Base-by-base conservation (phyloP, 2,329 filamentous ascomycete species). In the Cladosporium velox region DNA sequence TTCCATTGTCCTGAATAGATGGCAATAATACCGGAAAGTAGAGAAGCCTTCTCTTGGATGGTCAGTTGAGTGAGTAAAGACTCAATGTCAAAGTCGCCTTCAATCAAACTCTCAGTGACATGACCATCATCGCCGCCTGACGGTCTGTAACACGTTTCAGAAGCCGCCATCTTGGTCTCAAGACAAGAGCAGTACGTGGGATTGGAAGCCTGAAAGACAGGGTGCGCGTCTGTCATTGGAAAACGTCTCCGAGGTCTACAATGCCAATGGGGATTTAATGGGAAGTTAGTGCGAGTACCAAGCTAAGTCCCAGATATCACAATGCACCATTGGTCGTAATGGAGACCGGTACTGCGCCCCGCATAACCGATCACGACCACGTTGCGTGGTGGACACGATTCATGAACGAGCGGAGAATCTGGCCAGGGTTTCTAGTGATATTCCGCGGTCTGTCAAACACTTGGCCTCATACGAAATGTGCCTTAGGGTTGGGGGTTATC, bases 1-100 rank as follows among this genome's bases (percentile, higher is more conserved):
- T 47, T 3, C 91, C 11, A 93, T 41, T 92, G 88, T 0, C 21
- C 41, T 47, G 91, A 93, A 2, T 91, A 91, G 0, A 89, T 10
- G 94, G 83, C 4, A 93, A 82, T 38, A 89, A 6, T 41, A 65
- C 74, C 75, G 21, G 75, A 71, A 4, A 76, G 68, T 34, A 76
- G 67, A 7, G 73, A 71, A 35, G 72, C 70, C 67, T 76, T 76
- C 64, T 76, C 74, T 28, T 68, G 65, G 18, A 71, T 66, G 15
- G 72, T 75, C 38, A 76, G 69, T 59, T 74, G 67, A 11, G 66
- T 65, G n/a, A 76, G 67, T 28, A 75, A 70, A n/a, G 71, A 66
- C 52, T 74, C 70, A n/a, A 75, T 70, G 57, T 76, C 73, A 49
- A 74, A 74, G 55, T 71, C 68, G 18, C 69, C 64, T 32, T 54